These are phyloP conservation scores for Cardamine resedifolia DNA, from an alignment of 345 rosid genomes.

Conservation along the genomic window DNA sequence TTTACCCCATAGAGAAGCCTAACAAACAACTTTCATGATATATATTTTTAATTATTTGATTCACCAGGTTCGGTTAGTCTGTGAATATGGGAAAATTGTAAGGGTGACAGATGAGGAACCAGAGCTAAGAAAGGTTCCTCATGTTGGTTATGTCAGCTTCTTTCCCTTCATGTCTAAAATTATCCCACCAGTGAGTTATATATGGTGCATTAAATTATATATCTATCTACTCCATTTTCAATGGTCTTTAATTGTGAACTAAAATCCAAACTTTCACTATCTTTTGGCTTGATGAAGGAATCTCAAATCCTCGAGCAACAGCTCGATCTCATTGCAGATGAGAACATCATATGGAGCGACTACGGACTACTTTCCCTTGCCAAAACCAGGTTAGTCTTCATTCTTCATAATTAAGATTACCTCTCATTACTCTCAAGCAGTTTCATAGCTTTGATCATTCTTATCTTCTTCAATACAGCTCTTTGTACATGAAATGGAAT, in stretches of 20 bases:
- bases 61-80: constrained; percentile 67
- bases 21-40: background rate
- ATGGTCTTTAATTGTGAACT: background rate
- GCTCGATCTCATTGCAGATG: constrained; percentile 75
- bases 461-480: constrained; percentile 40
- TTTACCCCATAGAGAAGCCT: background rate
- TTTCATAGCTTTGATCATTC: too few species aligned
- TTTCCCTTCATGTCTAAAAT: constrained; percentile 83
- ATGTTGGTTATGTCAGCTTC: constrained; percentile 88
- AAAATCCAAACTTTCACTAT: background rate
- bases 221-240: background rate
- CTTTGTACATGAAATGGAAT: constrained; percentile 86
- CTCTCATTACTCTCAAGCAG: too few species aligned
- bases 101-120: constrained; percentile 72
- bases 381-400: constrained; percentile 61
- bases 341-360: constrained; percentile 68
- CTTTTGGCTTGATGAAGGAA: constrained; percentile 43
- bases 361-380: constrained; percentile 89
- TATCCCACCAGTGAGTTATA: constrained; percentile 78
- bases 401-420: too few species aligned
- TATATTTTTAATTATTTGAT: background rate
- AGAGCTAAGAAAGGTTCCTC: constrained; percentile 74
- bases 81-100: constrained; percentile 58
- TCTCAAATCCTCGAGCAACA: constrained; percentile 84
- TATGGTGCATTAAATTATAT: background rate